Conservation (phyloP, 306 rosid genomes). For the Quercus cerris region DNA sequence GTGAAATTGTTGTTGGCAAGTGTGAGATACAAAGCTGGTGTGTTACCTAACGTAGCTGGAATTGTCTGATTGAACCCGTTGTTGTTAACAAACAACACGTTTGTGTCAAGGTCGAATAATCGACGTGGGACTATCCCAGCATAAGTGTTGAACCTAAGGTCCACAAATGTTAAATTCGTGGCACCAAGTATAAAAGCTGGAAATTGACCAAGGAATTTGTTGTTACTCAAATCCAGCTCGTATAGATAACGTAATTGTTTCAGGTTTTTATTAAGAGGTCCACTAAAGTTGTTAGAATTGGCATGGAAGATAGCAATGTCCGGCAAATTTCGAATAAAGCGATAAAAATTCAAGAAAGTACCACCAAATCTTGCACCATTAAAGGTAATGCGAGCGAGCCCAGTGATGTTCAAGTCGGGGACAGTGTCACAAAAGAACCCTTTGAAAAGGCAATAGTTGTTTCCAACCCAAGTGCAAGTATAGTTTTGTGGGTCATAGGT, state of each 20-base stretch:
- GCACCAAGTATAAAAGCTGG: conserved; percentile 27
- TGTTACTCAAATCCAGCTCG: conserved; percentile 42
- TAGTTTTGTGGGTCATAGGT: conserved; percentile 34
- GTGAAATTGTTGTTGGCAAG: conserved; percentile 32
- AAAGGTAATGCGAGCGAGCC: conserved; percentile 32
- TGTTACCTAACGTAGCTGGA: conserved; percentile 33
- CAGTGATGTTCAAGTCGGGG: conserved; percentile 40
- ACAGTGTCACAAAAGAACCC: conserved; percentile 39
- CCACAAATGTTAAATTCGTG: conserved; percentile 29
- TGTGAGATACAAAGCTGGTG: conserved; percentile 37
- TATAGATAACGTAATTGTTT: conserved; percentile 27
- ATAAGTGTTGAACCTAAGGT: conserved; percentile 33
- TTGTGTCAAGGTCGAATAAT: conserved; percentile 35
- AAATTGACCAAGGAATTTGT: conserved; percentile 35
- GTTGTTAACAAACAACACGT: conserved; percentile 35
- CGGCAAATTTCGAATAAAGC: conserved; percentile 30
- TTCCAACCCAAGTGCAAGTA: conserved; percentile 38
- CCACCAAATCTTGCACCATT: conserved; percentile 39
- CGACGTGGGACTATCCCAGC: conserved; percentile 20
- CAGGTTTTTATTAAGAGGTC: conserved; percentile 14
- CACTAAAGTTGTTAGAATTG: conserved; percentile 11
- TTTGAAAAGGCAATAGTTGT: conserved; percentile 39
- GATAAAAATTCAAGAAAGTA: conserved; percentile 32
- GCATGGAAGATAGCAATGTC: conserved; percentile 1
- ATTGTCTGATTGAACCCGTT: conserved; percentile 25